Evolutionary conservation across 495 filamentous ascomycete species (phyloP).

Genomic region (Hypoxylon lenormandii): DNA sequence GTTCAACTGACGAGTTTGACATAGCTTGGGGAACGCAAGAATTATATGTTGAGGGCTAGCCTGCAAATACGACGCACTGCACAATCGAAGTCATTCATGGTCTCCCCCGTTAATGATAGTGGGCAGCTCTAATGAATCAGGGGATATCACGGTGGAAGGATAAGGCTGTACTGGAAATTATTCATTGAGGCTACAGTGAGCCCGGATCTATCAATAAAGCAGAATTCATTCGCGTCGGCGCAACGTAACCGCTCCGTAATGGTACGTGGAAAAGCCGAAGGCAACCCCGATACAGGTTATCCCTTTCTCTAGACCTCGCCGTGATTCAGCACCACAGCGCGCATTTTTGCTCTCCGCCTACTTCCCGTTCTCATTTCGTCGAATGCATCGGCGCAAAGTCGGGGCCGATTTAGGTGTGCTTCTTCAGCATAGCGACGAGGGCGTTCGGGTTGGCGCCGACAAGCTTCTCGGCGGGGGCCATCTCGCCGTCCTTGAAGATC

Average conservation of each 20-base stretch:
- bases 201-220: slow-evolving; percentile 21
- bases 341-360: not conserved
- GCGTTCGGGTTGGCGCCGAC: slow-evolving; percentile 82
- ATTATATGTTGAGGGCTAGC: too few species aligned
- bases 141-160: not conserved
- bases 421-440: slow-evolving; percentile 67
- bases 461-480: slow-evolving; percentile 70
- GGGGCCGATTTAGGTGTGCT: slow-evolving; percentile 1
- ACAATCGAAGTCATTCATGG: too few species aligned
- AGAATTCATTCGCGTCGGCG: slow-evolving; percentile 12
- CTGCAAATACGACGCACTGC: too few species aligned
- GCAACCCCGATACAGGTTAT: slow-evolving; percentile 22
- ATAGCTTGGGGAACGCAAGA: too few species aligned
- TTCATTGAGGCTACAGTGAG: slow-evolving; percentile 23
- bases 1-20: too few species aligned
- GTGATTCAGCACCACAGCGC: too few species aligned
- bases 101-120: too few species aligned
- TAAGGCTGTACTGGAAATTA: slow-evolving; percentile 1
- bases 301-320: slow-evolving; percentile 5
- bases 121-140: not conserved
- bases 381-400: not conserved
- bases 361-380: not conserved
- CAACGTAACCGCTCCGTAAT: slow-evolving; percentile 4
- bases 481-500: slow-evolving; percentile 82
- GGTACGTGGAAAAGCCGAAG: not conserved